Base-by-base conservation (phyloP, 2,329 filamentous ascomycete species). In the Aspergillus phoenicis region DNA sequence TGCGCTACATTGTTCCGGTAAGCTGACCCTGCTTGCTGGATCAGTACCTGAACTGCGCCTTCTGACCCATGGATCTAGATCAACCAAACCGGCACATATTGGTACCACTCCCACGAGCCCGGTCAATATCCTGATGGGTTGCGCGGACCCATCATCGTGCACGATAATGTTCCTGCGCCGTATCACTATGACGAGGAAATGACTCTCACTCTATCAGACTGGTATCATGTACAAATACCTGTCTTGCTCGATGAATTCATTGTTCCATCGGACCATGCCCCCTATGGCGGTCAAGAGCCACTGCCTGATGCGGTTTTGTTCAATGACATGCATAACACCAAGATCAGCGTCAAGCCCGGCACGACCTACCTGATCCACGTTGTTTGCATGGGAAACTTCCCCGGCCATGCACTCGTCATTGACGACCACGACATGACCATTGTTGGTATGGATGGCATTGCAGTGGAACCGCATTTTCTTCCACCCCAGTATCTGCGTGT, bases 331-430 rank as follows among this genome's bases (percentile, higher is more conserved):
- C 82, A 84, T 60, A 84, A 89, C 59, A 75, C 87, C 2, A 83
- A 78, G 2, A 76, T 92, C 39, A 67, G 81, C 0, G 84, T 93
- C 3, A 67, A 87, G 65, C 86, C 90, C 0, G 84, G 85, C 2
- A 91, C 86, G 68, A 93, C 88, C 0, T 93, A 93, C 61, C 78
- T 91, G 8, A 83, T 94, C 67, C 87, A 88, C 47, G 80, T 93
- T 61, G 80, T 91, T 67, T 92, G 91, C 67, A 85, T 91, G 20
- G 89, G 87, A 13, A 90, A 89, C 15, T 93, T 91, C 76, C 78
- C 80, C 1, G 78, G 78, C 10, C 81, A 83, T 62, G 78, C 80
- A 56, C 77, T 84, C 60, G 76, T 75, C 47, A 74, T 84, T 30
- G 80, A 83, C 62, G 74, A 71, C 22, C 77, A 79, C 62, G 68